Conservation (phyloP, 805 yeast species). For the Sungouiella thailandica region DNA sequence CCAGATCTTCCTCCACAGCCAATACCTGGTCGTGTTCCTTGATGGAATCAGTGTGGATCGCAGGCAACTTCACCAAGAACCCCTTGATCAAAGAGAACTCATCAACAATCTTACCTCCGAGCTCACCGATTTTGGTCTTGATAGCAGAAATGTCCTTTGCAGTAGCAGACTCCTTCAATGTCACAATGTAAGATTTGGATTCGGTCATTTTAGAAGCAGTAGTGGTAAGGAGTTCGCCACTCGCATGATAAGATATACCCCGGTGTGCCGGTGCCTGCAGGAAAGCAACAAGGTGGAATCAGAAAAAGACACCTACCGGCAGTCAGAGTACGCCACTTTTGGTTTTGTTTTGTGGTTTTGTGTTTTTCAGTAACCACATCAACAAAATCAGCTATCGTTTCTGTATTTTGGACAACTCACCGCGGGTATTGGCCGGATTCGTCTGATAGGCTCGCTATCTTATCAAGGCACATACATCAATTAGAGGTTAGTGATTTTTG, state of each 20-base stretch:
- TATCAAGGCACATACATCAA: too few species aligned
- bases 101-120: constrained; percentile 59
- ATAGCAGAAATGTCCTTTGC: constrained; percentile 36
- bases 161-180: constrained; percentile 42
- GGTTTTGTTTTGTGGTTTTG: too few species aligned
- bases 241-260: neutral
- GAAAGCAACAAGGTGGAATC: constrained; percentile 6
- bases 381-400: too few species aligned
- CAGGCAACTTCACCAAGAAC: constrained; percentile 56
- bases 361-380: too few species aligned
- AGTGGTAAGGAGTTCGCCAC: constrained; percentile 4
- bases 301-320: neutral
- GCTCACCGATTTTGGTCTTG: constrained; percentile 43
- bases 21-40: constrained; percentile 48
- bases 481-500: too few species aligned
- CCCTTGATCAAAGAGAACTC: constrained; percentile 67
- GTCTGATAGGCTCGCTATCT: too few species aligned
- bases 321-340: too few species aligned
- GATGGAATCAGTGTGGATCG: constrained; percentile 44
- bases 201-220: constrained; percentile 19
- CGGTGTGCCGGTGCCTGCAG: constrained; percentile 6
- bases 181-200: constrained; percentile 36
- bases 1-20: constrained; percentile 62
- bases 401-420: too few species aligned
- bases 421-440: too few species aligned